Evolutionary conservation across 2,329 filamentous ascomycete species (phyloP).

Genomic region (Emydomyces testavorans): DNA sequence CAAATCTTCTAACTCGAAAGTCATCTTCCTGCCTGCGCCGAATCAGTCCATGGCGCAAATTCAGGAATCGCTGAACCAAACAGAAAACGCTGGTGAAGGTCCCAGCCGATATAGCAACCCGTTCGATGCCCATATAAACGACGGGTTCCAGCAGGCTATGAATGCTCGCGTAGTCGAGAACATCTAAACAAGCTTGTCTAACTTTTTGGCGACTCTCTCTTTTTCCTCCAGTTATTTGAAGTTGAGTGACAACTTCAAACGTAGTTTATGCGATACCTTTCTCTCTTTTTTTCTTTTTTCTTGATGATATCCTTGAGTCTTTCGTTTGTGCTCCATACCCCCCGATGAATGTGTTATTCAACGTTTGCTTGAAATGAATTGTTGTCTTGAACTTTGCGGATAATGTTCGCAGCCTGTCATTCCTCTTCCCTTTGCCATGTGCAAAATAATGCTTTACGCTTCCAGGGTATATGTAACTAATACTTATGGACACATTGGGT

Average conservation of each 20-base stretch:
- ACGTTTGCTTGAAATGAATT: too few relatives aligned
- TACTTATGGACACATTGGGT: too few relatives aligned
- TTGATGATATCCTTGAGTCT: background rate
- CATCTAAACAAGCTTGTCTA: constrained; percentile 49
- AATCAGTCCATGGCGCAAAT: constrained; percentile 43
- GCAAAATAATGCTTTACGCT: too few relatives aligned
- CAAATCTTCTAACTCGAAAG: constrained; percentile 73
- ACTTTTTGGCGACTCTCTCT: background rate
- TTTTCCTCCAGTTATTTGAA: too few relatives aligned
- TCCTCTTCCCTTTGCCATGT: too few relatives aligned
- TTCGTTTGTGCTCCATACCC: too few relatives aligned
- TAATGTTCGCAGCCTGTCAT: too few relatives aligned
- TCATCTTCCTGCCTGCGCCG: constrained; percentile 65
- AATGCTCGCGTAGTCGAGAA: constrained; percentile 75
- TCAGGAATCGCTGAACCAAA: constrained; percentile 39
- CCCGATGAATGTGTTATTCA: too few relatives aligned
- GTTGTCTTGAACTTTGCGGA: too few relatives aligned
- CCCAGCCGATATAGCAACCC: constrained; percentile 40
- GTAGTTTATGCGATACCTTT: constrained; percentile 8
- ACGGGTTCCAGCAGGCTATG: constrained; percentile 67
- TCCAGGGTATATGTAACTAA: too few relatives aligned
- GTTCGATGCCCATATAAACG: constrained; percentile 30
- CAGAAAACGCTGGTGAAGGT: constrained; percentile 45
- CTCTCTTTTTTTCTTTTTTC: background rate
- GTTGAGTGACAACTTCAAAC: too few relatives aligned